Base-by-base conservation (phyloP, 2,329 filamentous ascomycete genomes). In the Aaosphaeria arxii region DNA sequence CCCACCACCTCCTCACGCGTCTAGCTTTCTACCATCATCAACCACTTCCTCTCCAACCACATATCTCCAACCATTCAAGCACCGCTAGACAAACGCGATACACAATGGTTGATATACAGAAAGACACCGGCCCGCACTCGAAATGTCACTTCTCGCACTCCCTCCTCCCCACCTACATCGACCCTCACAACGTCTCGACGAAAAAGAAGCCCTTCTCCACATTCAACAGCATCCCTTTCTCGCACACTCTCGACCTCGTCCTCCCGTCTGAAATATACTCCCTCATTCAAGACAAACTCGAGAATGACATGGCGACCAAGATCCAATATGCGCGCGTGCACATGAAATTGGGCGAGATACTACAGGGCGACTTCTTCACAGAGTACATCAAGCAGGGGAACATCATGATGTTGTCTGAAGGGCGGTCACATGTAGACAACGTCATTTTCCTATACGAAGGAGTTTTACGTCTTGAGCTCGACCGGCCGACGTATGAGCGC, bases 381-480 rank as follows among this genome's bases (percentile, higher is more conserved):
- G 77, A 84, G 40, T 91, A 95, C 64, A 85, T 97, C 56, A 95
- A 95, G 69, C 80, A 79, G 50, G 88, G 89, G 5, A 85, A 90
- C 63, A 75, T 95, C 43, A 70, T 89, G 57, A 89, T 97, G 87
- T 78, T 96, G 2, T 96, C 91, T 0, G 82, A 91, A 67, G 91
- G 90, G 9, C 80, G 80, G 31, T 74, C 80, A 6, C 85, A 83
- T 2, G 77, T 85, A 2, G 87, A 91, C 60, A 88, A 88, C 57
- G 77, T 86, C 3, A 92, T 89, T 64, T 81, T 81, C 0, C 72
- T 97, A 1, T 77, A 74, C 48, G 80, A 89, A 56, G 89, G 89
- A 0, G 72, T 81, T 1, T 76, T 99, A 32, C 83, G 79, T 4
- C 77, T 99, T 58, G 87, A 89, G 58, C 77, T 97, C 29, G 87